Conservation (phyloP, 768 basidiomycete species). For the Nidularia sp. region DNA sequence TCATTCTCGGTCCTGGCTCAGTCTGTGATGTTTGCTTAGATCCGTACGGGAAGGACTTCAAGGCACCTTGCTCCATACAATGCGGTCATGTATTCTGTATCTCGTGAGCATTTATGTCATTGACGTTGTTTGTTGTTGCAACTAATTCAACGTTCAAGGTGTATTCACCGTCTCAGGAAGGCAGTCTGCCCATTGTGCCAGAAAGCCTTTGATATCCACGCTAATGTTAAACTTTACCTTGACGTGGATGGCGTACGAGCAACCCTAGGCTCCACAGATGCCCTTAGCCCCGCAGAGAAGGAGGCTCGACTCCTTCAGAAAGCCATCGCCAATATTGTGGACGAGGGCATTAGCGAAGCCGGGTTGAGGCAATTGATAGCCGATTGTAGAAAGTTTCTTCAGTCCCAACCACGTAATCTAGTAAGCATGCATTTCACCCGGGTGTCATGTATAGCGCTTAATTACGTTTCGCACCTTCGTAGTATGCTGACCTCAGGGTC, state of each 20-base stretch:
- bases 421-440: too few relatives aligned
- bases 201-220: conserved; percentile 37
- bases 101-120: conserved; percentile 23
- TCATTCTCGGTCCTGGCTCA: conserved; percentile 60
- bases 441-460: not conserved
- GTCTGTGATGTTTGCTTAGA: conserved; percentile 78
- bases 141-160: conserved; percentile 30
- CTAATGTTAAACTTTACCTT: conserved; percentile 55
- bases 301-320: conserved; percentile 51
- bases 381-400: conserved; percentile 45
- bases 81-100: conserved; percentile 75
- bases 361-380: conserved; percentile 46
- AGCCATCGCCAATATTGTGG: conserved; percentile 48
- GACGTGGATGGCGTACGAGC: conserved; percentile 38
- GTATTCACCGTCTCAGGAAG: conserved; percentile 46
- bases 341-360: conserved; percentile 50
- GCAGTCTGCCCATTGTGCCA: conserved; percentile 65
- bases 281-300: conserved; percentile 27
- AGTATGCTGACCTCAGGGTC: conserved; percentile 52
- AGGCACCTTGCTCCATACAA: conserved; percentile 58
- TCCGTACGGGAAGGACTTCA: conserved; percentile 44
- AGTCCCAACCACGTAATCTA: conserved; percentile 38
- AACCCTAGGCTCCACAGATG: conserved; percentile 7
- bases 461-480: not conserved
- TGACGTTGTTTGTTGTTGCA: conserved; percentile 4